These are phyloP conservation scores for Globisporangium canariense DNA, from an alignment of 352 stramenopile species.

Conservation along the genomic window DNA sequence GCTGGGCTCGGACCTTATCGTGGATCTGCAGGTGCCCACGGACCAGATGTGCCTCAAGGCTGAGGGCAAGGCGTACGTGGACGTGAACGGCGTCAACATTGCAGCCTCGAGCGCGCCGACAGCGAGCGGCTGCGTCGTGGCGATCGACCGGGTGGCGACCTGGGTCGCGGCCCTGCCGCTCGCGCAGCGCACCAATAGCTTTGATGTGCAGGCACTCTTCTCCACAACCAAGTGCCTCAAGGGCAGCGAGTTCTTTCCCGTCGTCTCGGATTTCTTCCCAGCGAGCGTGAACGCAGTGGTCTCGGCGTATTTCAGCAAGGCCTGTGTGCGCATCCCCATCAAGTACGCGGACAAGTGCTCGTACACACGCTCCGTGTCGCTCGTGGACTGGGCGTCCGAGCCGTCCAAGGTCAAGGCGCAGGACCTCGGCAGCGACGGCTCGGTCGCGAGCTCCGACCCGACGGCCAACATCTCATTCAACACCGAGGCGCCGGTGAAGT, in stretches of 20 bases:
- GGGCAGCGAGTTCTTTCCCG: slow-evolving; percentile 37
- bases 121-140: slow-evolving; percentile 43
- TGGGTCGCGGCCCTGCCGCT: slow-evolving; percentile 42
- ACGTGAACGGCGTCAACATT: slow-evolving; percentile 33
- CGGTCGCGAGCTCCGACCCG: slow-evolving; percentile 2
- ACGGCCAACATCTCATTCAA: slow-evolving; percentile 16
- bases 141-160: slow-evolving; percentile 41
- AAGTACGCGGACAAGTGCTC: slow-evolving; percentile 51
- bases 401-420: slow-evolving; percentile 20
- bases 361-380: slow-evolving; percentile 38
- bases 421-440: slow-evolving; percentile 4
- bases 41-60: slow-evolving; percentile 50
- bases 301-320: slow-evolving; percentile 30
- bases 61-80: slow-evolving; percentile 43
- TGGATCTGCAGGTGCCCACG: slow-evolving; percentile 46
- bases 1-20: slow-evolving; percentile 31
- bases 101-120: slow-evolving; percentile 21
- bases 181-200: slow-evolving; percentile 21
- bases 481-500: not conserved
- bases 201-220: slow-evolving; percentile 43
- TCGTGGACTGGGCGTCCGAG: slow-evolving; percentile 53
- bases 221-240: slow-evolving; percentile 33
- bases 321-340: slow-evolving; percentile 49
- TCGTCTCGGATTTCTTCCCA: slow-evolving; percentile 36
- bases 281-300: slow-evolving; percentile 25